A percentile compares a stretch with the other conserved stretches of the same genome.
These are phyloP conservation scores for Kodamaea sagamina DNA, from an alignment of 805 yeast genomes.

Conservation along the genomic window DNA sequence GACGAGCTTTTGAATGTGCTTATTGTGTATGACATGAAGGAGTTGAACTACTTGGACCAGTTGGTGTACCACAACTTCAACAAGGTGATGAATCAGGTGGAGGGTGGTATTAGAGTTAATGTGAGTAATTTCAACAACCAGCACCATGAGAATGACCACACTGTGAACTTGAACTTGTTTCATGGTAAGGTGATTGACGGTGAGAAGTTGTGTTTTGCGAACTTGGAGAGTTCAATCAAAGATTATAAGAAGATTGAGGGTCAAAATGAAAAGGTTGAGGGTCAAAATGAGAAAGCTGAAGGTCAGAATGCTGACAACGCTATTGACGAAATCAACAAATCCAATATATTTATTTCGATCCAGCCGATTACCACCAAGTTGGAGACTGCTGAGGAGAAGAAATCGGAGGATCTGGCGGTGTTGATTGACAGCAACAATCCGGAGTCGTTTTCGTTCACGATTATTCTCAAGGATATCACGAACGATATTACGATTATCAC, in stretches of 20 bases:
- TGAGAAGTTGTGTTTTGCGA: constrained; percentile 85
- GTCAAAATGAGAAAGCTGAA: no score
- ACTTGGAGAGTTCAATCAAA: constrained; percentile 73
- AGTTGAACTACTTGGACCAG: constrained; percentile 49
- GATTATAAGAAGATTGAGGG: constrained; percentile 32
- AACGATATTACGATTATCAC: constrained; percentile 74
- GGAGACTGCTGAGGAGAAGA: constrained; percentile 16
- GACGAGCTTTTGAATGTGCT: constrained; percentile 44
- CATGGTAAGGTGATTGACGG: constrained; percentile 80
- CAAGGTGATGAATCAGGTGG: constrained; percentile 70
- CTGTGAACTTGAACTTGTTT: constrained; percentile 64
- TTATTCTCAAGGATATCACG: constrained; percentile 74
- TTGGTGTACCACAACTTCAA: constrained; percentile 57
- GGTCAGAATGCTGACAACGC: constrained; percentile 11
- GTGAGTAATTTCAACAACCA: constrained; percentile 50
- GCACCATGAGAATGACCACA: constrained; percentile 27
- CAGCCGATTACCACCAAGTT: constrained; percentile 55
- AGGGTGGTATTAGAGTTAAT: constrained; percentile 69
- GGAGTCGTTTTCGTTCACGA: constrained; percentile 70
- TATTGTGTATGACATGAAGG: constrained; percentile 64
- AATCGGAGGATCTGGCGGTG: constrained; percentile 27
- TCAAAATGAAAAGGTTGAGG: no score
- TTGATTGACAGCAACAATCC: constrained; percentile 49
- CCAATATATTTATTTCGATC: constrained; percentile 71
- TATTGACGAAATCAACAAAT: constrained; percentile 36